phyloP scores from a whole-genome alignment of 2,329 filamentous ascomycete genomes.

The Alternaria ethzedia region DNA sequence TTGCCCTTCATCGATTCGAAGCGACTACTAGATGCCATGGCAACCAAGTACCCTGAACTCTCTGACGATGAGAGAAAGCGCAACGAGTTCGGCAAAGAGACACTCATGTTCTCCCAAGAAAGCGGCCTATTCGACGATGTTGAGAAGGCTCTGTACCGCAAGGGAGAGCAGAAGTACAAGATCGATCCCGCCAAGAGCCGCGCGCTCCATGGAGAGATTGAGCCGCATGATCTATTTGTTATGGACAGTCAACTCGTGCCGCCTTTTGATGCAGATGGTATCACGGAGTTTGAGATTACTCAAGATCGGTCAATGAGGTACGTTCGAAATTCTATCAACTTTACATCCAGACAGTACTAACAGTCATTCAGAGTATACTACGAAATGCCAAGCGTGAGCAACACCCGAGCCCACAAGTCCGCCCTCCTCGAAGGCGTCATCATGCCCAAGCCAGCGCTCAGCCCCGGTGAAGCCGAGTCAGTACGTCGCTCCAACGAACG shows the following conservation, averaged over 20 bases:
- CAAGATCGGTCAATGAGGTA: conserved; percentile 79
- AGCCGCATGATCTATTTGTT: conserved; percentile 82
- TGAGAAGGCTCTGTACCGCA: conserved; percentile 86
- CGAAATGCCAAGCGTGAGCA: conserved; percentile 71
- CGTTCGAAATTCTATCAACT: conserved; percentile 40
- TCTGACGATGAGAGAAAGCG: conserved; percentile 77
- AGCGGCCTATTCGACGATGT: conserved; percentile 88
- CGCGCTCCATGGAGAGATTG: conserved; percentile 79
- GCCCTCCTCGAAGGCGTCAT: conserved; percentile 88
- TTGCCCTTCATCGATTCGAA: conserved; percentile 96
- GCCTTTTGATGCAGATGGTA: conserved; percentile 69
- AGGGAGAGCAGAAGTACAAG: conserved; percentile 68
- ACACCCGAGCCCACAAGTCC: conserved; percentile 79
- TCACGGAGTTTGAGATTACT: conserved; percentile 37
- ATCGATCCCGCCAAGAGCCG: conserved; percentile 78
- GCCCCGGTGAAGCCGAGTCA: conserved; percentile 70
- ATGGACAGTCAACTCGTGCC: conserved; percentile 83
- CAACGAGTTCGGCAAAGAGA: conserved; percentile 81
- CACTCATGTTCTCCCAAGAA: conserved; percentile 81
- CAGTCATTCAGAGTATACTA: conserved; percentile 73
- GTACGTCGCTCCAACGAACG: conserved; percentile 71
- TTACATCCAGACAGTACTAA: conserved; percentile 28
- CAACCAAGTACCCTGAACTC: conserved; percentile 79
- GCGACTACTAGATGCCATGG: conserved; percentile 80
- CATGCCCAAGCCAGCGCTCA: conserved; percentile 72